Evolutionary conservation across 495 filamentous ascomycete species (phyloP).

Genomic region (Penicillium pulvis): DNA sequence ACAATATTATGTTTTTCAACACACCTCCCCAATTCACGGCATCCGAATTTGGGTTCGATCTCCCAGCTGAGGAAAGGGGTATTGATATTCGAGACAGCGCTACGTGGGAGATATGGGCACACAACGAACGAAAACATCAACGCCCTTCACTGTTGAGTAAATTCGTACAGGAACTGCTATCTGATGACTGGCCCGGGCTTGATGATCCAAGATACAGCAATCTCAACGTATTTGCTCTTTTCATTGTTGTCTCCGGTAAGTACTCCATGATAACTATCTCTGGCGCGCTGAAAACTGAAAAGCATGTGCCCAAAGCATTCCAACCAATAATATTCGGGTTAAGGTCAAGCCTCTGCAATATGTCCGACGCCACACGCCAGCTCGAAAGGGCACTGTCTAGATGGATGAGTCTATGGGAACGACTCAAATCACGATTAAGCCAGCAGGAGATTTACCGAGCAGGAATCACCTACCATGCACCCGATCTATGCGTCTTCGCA

Average conservation of each 20-base stretch:
- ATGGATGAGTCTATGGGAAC: slow-evolving; percentile 17
- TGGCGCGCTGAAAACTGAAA: neutral
- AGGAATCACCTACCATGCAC: slow-evolving; percentile 19
- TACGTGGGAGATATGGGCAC: slow-evolving; percentile 14
- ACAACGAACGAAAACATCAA: slow-evolving; percentile 8
- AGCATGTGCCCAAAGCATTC: slow-evolving; percentile 3
- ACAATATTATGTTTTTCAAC: slow-evolving; percentile 26
- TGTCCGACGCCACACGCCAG: slow-evolving; percentile 4
- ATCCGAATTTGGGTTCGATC: slow-evolving; percentile 19
- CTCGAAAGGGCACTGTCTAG: slow-evolving; percentile 15
- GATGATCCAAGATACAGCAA: slow-evolving; percentile 8
- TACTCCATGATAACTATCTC: neutral
- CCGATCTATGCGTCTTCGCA: slow-evolving; percentile 18
- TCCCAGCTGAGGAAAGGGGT: slow-evolving; percentile 20
- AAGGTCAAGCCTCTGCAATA: slow-evolving; percentile 7
- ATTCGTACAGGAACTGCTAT: slow-evolving; percentile 14
- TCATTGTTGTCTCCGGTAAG: slow-evolving; percentile 16
- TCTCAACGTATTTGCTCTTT: slow-evolving; percentile 17
- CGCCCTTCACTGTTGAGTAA: slow-evolving; percentile 11
- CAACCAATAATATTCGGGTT: slow-evolving; percentile 16
- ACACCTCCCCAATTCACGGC: slow-evolving; percentile 12
- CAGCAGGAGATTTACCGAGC: slow-evolving; percentile 18
- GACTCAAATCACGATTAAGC: slow-evolving; percentile 6
- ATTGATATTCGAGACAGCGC: slow-evolving; percentile 15
- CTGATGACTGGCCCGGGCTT: slow-evolving; percentile 11